These are phyloP conservation scores for Paraphoma sp. DNA, from an alignment of 2,329 filamentous ascomycete genomes.

Conservation along the genomic window DNA sequence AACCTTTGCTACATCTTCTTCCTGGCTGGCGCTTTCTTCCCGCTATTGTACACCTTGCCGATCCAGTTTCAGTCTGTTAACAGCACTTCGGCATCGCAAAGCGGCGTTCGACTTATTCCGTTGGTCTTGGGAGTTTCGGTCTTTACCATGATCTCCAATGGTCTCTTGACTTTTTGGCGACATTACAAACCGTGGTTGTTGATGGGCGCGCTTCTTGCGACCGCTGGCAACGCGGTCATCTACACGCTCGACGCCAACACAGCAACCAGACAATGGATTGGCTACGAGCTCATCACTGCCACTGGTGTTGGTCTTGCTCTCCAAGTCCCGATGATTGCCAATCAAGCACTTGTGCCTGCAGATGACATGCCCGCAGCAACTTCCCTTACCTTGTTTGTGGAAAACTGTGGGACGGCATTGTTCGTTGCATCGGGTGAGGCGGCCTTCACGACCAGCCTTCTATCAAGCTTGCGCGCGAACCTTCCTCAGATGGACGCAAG, in stretches of 20 bases:
- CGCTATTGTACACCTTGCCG: constrained; percentile 36
- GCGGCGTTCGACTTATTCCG: constrained; percentile 35
- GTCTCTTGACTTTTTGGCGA: constrained; percentile 32
- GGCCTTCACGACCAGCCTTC: constrained; percentile 51
- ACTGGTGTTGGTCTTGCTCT: constrained; percentile 51
- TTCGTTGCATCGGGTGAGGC: constrained; percentile 52
- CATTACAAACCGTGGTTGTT: constrained; percentile 54
- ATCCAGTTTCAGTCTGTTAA: constrained; percentile 39
- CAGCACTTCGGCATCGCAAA: constrained; percentile 30
- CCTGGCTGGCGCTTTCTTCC: constrained; percentile 34
- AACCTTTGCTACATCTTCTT: constrained; percentile 32
- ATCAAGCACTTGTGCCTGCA: constrained; percentile 44
- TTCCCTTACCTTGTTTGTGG: constrained; percentile 52
- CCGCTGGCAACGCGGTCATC: constrained; percentile 26
- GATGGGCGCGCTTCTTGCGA: constrained; percentile 30
- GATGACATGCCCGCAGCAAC: constrained; percentile 50
- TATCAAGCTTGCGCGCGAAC: constrained; percentile 38
- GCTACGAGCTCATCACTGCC: constrained; percentile 56
- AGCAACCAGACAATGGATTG: constrained; percentile 52
- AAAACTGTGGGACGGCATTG: constrained; percentile 52
- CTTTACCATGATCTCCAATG: constrained; percentile 36
- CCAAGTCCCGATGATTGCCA: constrained; percentile 51
- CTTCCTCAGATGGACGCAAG: constrained; percentile 45
- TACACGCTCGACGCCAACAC: constrained; percentile 49
- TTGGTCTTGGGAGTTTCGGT: constrained; percentile 34